Evolutionary conservation across 257 asterid species (phyloP).

Genomic region (Solanum virginianum): DNA sequence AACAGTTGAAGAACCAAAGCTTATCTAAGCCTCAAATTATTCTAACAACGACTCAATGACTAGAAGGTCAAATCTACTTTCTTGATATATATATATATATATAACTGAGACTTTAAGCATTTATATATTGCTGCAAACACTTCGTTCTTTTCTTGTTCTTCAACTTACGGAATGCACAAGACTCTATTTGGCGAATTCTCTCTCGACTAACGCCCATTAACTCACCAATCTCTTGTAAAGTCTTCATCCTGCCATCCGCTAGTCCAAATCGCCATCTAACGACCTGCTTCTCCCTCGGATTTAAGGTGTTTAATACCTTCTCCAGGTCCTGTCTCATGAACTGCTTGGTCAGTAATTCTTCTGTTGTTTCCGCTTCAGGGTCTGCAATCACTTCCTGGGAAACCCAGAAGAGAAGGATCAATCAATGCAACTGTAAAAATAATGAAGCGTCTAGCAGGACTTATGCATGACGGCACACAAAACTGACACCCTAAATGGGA

Average conservation of each 20-base stretch:
- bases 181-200: slow-evolving; percentile 82
- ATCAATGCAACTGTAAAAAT: not conserved
- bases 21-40: slow-evolving; percentile 4
- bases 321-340: slow-evolving; percentile 71
- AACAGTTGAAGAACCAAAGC: not conserved
- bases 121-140: slow-evolving; percentile 58
- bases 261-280: slow-evolving; percentile 76
- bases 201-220: slow-evolving; percentile 88
- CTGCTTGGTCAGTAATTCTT: slow-evolving; percentile 62
- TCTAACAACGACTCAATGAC: slow-evolving; percentile 23
- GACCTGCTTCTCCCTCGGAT: slow-evolving; percentile 73
- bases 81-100: not conserved
- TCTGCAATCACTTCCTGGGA: slow-evolving; percentile 71
- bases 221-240: slow-evolving; percentile 93
- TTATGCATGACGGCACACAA: not conserved
- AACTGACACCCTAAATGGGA: not conserved
- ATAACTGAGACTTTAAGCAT: slow-evolving; percentile 9
- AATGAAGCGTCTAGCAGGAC: not conserved
- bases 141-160: slow-evolving; percentile 82
- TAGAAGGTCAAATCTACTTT: slow-evolving; percentile 1
- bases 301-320: slow-evolving; percentile 61
- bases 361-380: slow-evolving; percentile 78
- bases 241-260: slow-evolving; percentile 73
- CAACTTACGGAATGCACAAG: slow-evolving; percentile 75
- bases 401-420: not conserved